Percentiles rank a stretch among this genome's conserved stretches.
Evolutionary conservation across 164 flowering plant species (phyloP).

Genomic region (Chloranthus sessilifolius): DNA sequence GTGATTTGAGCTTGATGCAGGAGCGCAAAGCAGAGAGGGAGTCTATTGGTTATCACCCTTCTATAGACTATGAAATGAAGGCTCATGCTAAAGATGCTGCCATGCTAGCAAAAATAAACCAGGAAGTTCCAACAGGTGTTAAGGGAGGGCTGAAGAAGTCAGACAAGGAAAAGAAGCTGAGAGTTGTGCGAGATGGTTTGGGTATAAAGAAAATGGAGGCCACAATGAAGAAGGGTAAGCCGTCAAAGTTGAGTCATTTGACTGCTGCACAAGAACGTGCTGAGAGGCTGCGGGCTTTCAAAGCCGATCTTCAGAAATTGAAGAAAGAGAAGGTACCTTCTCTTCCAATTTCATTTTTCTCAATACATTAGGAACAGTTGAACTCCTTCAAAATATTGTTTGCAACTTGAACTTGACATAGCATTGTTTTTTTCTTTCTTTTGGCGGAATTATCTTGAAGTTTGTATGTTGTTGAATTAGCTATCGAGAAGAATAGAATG

Average conservation of each 20-base stretch:
- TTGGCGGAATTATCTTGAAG: too few species aligned
- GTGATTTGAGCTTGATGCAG: conserved; percentile 71
- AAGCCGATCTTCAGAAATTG: conserved; percentile 90
- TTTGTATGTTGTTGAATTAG: too few species aligned
- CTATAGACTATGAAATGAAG: conserved; percentile 77
- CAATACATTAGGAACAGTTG: too few species aligned
- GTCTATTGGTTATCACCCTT: conserved; percentile 57
- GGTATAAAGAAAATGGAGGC: conserved; percentile 55
- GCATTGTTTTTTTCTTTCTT: too few species aligned
- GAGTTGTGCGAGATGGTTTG: conserved; percentile 30
- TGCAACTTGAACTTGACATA: too few species aligned
- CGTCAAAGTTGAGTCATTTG: conserved; percentile 68
- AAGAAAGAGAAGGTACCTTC: conserved; percentile 84
- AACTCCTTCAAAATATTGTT: too few species aligned
- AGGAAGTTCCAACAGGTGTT: conserved; percentile 19
- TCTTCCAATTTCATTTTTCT: too few species aligned
- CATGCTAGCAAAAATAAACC: conserved; percentile 18
- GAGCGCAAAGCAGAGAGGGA: conserved; percentile 56
- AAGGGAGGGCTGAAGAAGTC: conserved; percentile 36
- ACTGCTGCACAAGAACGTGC: conserved; percentile 95
- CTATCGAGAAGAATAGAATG: too few species aligned
- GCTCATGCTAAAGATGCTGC: conserved; percentile 23
- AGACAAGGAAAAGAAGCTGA: conserved; percentile 48
- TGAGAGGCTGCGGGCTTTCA: conserved; percentile 69
- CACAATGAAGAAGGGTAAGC: conserved; percentile 57